Evolutionary conservation across 2,329 filamentous ascomycete species (phyloP).

Genomic region (Diaporthe australafricana): DNA sequence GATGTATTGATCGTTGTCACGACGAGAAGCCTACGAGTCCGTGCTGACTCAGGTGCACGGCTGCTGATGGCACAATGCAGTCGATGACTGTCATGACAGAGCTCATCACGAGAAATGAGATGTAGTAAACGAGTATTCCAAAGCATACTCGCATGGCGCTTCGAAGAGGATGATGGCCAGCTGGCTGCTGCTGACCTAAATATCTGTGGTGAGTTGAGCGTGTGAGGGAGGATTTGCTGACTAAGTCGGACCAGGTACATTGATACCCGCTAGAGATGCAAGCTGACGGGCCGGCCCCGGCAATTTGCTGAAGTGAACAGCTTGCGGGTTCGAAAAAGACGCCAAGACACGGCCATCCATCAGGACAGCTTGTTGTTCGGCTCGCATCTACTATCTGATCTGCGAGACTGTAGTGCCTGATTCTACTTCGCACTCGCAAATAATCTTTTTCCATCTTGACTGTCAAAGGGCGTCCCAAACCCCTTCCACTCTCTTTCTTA

Average conservation of each 20-base stretch:
- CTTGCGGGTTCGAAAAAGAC: slow-evolving; percentile 32
- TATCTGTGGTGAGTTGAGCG: background rate
- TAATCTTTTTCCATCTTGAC: background rate
- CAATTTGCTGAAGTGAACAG: slow-evolving; percentile 36
- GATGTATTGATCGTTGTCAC: background rate
- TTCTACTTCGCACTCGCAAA: background rate
- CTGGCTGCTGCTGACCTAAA: slow-evolving; percentile 1
- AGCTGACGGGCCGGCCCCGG: slow-evolving; percentile 23
- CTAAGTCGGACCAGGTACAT: background rate
- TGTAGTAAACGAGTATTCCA: background rate
- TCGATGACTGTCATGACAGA: background rate
- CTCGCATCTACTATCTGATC: background rate
- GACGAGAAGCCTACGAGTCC: background rate
- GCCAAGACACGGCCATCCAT: slow-evolving; percentile 11
- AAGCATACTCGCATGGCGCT: background rate
- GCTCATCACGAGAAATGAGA: background rate
- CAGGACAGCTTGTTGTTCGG: slow-evolving; percentile 33
- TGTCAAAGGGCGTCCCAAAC: background rate
- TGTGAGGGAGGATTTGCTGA: background rate
- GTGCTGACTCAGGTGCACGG: background rate
- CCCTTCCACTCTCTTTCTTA: background rate
- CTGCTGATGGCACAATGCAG: background rate
- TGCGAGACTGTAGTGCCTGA: slow-evolving; percentile 2
- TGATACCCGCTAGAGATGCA: slow-evolving; percentile 14
- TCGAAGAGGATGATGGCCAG: background rate